Evolutionary conservation across 2,329 filamentous ascomycete genomes (phyloP).

Genomic region (Teratosphaeria pseudoeucalypti): DNA sequence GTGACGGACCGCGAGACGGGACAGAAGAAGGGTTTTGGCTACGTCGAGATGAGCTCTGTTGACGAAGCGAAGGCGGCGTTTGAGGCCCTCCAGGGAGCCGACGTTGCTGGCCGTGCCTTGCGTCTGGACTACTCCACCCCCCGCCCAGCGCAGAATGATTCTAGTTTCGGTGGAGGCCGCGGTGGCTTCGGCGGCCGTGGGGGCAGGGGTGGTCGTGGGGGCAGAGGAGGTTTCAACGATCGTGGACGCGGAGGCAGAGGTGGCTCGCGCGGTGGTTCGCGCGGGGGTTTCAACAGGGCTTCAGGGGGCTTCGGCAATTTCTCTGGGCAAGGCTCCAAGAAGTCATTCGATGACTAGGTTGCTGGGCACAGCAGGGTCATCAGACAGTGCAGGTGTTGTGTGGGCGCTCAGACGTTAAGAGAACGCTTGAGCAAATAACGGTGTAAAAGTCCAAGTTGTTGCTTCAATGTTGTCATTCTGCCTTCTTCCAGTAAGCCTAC

Average conservation of each 20-base stretch:
- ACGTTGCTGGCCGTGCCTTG: conserved; percentile 62
- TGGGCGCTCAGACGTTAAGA: background rate
- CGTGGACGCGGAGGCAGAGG: conserved; percentile 44
- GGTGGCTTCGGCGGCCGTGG: conserved; percentile 44
- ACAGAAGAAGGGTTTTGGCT: conserved; percentile 83
- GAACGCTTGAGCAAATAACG: background rate
- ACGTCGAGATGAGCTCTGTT: conserved; percentile 70
- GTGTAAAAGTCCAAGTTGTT: background rate
- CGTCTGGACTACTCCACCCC: conserved; percentile 74
- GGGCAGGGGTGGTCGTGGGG: conserved; percentile 38
- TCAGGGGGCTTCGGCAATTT: conserved; percentile 54
- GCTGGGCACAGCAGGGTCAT: background rate
- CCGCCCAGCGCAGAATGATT: conserved; percentile 43
- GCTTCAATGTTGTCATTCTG: background rate
- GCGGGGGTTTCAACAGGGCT: conserved; percentile 28
- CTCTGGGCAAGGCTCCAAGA: conserved; percentile 45
- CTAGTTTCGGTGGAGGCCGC: conserved; percentile 32
- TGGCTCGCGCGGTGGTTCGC: conserved; percentile 11
- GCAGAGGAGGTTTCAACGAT: conserved; percentile 40
- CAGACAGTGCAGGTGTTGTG: background rate
- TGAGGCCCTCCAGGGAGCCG: conserved; percentile 57
- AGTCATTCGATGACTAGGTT: conserved; percentile 50
- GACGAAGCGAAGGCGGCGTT: conserved; percentile 74
- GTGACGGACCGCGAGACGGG: conserved; percentile 81
- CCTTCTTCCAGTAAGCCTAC: background rate